A percentile compares a stretch with the other conserved stretches of the same genome.
Conservation (phyloP, 2,329 filamentous ascomycete genomes). For the Colletotrichum eleusines region DNA sequence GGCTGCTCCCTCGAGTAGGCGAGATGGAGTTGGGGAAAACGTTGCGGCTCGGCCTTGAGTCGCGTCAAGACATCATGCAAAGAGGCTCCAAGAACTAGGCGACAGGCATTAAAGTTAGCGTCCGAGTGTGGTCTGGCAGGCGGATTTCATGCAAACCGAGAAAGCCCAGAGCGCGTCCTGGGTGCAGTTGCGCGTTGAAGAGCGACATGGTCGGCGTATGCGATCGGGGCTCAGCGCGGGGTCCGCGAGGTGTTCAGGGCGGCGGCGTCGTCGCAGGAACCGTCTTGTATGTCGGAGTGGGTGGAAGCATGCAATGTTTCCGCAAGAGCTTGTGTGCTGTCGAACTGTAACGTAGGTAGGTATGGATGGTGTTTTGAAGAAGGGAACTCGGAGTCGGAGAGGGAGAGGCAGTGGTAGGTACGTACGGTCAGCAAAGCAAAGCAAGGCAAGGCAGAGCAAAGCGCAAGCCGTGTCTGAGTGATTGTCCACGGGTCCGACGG, state of each 20-base stretch:
- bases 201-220: conserved; percentile 56
- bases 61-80: conserved; percentile 90
- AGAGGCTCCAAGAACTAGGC: conserved; percentile 84
- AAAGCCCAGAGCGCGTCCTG: conserved; percentile 75
- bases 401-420: background rate
- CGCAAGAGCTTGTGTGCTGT: conserved; percentile 7
- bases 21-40: conserved; percentile 86
- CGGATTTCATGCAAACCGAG: conserved; percentile 53
- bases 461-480: background rate
- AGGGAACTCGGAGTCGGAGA: conserved; percentile 1
- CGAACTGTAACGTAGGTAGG: background rate
- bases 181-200: conserved; percentile 73
- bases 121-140: conserved; percentile 35
- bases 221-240: conserved; percentile 34
- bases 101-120: conserved; percentile 42
- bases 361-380: background rate
- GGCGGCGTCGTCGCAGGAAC: conserved; percentile 18
- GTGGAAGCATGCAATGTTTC: background rate
- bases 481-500: conserved; percentile 34
- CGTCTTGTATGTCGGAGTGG: background rate
- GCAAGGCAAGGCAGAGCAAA: background rate
- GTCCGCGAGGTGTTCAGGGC: conserved; percentile 36
- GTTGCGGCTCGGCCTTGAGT: conserved; percentile 86
- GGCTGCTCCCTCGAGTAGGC: conserved; percentile 82
- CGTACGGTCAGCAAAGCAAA: background rate